These are phyloP conservation scores for Candida easanensis DNA, from an alignment of 805 yeast genomes.

Conservation along the genomic window DNA sequence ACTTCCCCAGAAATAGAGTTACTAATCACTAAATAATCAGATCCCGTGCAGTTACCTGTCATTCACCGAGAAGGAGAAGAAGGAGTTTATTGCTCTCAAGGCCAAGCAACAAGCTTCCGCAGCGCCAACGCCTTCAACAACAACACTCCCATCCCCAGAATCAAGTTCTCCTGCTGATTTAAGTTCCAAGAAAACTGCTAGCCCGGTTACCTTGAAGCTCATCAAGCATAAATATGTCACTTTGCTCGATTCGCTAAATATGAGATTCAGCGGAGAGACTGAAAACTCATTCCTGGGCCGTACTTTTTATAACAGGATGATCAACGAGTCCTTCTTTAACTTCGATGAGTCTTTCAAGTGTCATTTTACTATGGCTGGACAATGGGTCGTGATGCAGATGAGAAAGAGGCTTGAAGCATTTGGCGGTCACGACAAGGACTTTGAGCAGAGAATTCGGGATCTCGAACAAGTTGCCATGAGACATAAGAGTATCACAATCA, in stretches of 20 bases:
- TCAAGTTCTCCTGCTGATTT: constrained; percentile 5
- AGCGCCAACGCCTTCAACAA: background rate
- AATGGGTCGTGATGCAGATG: constrained; percentile 22
- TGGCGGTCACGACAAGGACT: constrained; percentile 2
- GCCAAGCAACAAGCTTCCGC: constrained; percentile 2
- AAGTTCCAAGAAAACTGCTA: background rate
- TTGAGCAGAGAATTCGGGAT: constrained; percentile 1
- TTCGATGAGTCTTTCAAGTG: constrained; percentile 7
- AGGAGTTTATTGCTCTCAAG: constrained; percentile 15
- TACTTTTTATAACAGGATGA: constrained; percentile 10
- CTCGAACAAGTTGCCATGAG: constrained; percentile 4
- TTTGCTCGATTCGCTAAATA: constrained; percentile 13
- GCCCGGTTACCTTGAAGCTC: constrained; percentile 2
- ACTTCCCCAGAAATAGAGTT: background rate
- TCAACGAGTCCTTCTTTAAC: constrained; percentile 12
- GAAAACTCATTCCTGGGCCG: constrained; percentile 4
- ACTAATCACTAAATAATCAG: constrained; percentile 1
- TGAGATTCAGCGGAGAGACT: constrained; percentile 15
- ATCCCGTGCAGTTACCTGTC: constrained; percentile 26
- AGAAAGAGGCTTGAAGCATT: constrained; percentile 10
- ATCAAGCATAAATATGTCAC: constrained; percentile 13
- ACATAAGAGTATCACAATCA: constrained; percentile 11
- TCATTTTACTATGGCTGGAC: constrained; percentile 8
- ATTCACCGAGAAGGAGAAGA: constrained; percentile 21
- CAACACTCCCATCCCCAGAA: constrained; percentile 2